phyloP scores from a whole-genome alignment of 805 yeast genomes.

The Saturnispora halmiae region DNA sequence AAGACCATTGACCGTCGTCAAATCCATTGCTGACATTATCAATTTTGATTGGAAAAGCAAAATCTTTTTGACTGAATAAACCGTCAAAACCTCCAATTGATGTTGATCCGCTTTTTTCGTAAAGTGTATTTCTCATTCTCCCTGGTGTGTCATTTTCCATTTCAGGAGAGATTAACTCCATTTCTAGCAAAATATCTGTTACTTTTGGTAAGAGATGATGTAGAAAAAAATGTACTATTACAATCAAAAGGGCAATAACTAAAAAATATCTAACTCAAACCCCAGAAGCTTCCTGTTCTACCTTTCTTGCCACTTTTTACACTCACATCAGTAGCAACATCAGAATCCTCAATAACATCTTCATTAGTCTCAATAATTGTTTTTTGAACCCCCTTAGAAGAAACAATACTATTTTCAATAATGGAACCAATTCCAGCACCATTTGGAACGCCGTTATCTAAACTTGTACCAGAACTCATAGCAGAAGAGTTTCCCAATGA shows the following conservation, averaged over 20 bases:
- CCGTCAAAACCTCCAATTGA: neutral
- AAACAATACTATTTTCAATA: slow-evolving; percentile 65
- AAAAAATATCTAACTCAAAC: neutral
- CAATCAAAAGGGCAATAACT: too few species aligned
- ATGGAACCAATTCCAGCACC: slow-evolving; percentile 30
- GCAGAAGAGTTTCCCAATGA: neutral
- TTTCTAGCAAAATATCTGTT: neutral
- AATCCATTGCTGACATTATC: neutral
- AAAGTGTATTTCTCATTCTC: neutral
- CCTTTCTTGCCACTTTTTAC: slow-evolving; percentile 6
- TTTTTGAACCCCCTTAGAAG: slow-evolving; percentile 74
- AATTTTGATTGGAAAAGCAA: neutral
- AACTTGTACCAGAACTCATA: too few species aligned
- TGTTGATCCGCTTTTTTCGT: too few species aligned
- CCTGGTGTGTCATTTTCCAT: neutral
- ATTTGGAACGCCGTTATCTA: slow-evolving; percentile 9
- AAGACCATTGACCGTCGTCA: neutral
- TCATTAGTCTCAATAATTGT: slow-evolving; percentile 57
- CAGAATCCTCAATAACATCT: neutral
- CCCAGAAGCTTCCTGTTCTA: slow-evolving; percentile 7
- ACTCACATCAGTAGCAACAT: slow-evolving; percentile 4
- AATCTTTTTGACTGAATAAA: neutral
- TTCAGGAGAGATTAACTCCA: neutral
- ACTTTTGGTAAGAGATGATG: neutral
- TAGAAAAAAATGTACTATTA: too few species aligned